phyloP scores from a whole-genome alignment of 495 filamentous ascomycete species.

The Neurospora discreta region DNA sequence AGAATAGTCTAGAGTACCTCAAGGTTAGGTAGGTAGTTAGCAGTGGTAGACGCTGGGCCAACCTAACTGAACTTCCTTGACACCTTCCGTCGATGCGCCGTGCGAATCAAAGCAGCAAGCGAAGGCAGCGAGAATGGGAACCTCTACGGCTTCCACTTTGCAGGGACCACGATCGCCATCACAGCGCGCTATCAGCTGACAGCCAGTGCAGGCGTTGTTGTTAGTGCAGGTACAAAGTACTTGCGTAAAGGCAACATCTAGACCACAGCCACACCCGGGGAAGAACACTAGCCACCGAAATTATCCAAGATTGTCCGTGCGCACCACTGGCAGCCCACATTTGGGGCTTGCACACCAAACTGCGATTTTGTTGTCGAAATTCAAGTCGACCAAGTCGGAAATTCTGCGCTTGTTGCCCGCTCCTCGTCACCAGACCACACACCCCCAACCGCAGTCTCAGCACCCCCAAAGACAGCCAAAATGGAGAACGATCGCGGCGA shows the following conservation, averaged over 20 bases:
- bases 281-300: background rate
- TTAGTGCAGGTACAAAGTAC: background rate
- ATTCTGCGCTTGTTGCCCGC: slow-evolving; percentile 16
- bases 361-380: slow-evolving; percentile 13
- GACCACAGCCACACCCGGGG: background rate
- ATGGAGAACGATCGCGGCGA: slow-evolving; percentile 55
- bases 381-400: slow-evolving; percentile 13
- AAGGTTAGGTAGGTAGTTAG: too few species aligned
- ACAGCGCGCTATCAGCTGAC: slow-evolving; percentile 18
- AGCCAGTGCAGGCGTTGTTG: slow-evolving; percentile 7
- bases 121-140: background rate
- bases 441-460: slow-evolving; percentile 17
- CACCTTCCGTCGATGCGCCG: background rate
- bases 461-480: slow-evolving; percentile 20
- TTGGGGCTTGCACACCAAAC: slow-evolving; percentile 19
- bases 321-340: slow-evolving; percentile 6
- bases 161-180: slow-evolving; percentile 1
- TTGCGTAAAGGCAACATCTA: background rate
- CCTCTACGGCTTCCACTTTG: background rate
- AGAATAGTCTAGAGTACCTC: too few species aligned
- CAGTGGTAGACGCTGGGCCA: background rate
- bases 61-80: too few species aligned
- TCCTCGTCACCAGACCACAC: slow-evolving; percentile 17
- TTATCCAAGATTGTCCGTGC: slow-evolving; percentile 4
- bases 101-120: background rate